These are phyloP conservation scores for Epipyxis sp. DNA, from an alignment of 108 stramenopile genomes.

Conservation along the genomic window DNA sequence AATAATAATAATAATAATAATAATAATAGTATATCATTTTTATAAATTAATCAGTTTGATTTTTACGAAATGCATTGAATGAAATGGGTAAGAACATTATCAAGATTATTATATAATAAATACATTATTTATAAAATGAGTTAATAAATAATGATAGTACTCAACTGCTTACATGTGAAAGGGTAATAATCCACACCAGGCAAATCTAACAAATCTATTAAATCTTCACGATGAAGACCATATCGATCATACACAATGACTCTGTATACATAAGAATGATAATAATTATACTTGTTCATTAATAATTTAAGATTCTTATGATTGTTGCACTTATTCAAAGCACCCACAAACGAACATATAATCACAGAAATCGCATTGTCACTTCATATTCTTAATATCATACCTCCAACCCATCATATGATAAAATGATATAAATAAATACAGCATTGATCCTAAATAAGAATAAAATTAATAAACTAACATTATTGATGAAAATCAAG, in stretches of 20 bases:
- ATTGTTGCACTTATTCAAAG: too few relatives aligned
- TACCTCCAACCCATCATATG: conserved; percentile 3
- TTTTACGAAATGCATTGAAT: too few relatives aligned
- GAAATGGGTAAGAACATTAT: too few relatives aligned
- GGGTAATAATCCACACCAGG: conserved; percentile 20
- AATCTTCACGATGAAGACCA: background rate
- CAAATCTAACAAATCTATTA: background rate
- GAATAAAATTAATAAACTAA: background rate
- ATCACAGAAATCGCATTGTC: too few relatives aligned
- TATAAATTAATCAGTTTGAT: too few relatives aligned
- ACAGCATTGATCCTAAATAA: conserved; percentile 9
- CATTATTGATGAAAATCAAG: too few relatives aligned
- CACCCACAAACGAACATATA: too few relatives aligned
- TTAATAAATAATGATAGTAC: background rate
- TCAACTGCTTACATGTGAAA: background rate
- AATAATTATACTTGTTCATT: background rate
- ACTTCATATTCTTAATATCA: too few relatives aligned
- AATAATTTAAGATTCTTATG: background rate
- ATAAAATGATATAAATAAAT: background rate
- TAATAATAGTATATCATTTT: too few relatives aligned
- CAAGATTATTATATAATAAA: background rate
- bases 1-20: too few relatives aligned
- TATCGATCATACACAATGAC: conserved; percentile 13
- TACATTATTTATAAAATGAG: background rate
- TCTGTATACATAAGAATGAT: background rate